These are phyloP conservation scores for Cercophora newfieldiana DNA, from an alignment of 495 filamentous ascomycete species.

Conservation along the genomic window DNA sequence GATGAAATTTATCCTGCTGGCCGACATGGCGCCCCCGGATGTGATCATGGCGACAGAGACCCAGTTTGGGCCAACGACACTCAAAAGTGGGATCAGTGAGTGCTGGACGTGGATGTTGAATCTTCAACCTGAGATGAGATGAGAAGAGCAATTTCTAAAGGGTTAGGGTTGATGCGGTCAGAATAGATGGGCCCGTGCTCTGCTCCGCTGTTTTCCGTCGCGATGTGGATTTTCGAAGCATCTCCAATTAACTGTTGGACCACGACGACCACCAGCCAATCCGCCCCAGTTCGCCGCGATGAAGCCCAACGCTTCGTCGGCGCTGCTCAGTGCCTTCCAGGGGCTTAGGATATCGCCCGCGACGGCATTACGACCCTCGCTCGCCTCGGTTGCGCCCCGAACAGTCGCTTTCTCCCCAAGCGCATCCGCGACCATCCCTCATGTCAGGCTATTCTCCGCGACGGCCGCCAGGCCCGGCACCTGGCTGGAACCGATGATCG, in stretches of 20 bases:
- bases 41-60: not conserved
- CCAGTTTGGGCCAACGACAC: not conserved
- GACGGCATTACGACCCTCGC: conserved; percentile 31
- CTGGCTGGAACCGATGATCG: conserved; percentile 79
- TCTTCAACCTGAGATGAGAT: not conserved
- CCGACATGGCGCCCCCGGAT: not conserved
- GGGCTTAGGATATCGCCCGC: conserved; percentile 43
- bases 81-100: not conserved
- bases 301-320: conserved; percentile 40
- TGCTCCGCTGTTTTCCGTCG: not conserved
- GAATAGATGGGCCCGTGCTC: conserved; percentile 7
- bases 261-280: conserved; percentile 8
- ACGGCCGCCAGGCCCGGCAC: conserved; percentile 59
- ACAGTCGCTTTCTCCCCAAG: conserved; percentile 12
- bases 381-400: conserved; percentile 28
- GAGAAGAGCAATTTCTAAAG: not conserved
- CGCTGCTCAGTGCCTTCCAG: conserved; percentile 44
- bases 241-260: conserved; percentile 3
- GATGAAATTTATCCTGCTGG: not conserved
- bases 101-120: not conserved
- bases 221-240: conserved; percentile 19
- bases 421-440: conserved; percentile 20
- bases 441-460: conserved; percentile 70
- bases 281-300: conserved; percentile 31
- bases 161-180: conserved; percentile 11